Evolutionary conservation across 176 grass and related monocot species (phyloP).

Genomic region (Elaeis guineensis): DNA sequence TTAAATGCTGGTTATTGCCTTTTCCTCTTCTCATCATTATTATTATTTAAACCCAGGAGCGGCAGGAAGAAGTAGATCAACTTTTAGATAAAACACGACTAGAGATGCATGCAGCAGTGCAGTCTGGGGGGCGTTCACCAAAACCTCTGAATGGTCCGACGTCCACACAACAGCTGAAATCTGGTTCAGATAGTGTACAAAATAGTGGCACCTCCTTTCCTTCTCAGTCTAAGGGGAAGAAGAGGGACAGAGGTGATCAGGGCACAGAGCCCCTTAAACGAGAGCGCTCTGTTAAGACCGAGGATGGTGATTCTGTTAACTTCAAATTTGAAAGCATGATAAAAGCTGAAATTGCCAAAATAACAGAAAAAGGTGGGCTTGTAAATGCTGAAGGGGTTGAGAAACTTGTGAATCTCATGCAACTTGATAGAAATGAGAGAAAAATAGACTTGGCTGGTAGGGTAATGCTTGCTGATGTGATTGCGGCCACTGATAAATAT

Average conservation of each 20-base stretch:
- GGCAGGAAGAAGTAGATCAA: constrained; percentile 74
- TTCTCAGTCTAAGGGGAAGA: constrained; percentile 66
- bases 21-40: constrained; percentile 5
- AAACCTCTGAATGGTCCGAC: constrained; percentile 47
- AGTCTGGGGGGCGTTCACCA: constrained; percentile 67
- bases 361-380: constrained; percentile 69
- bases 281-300: constrained; percentile 43
- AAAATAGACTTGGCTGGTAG: constrained; percentile 59
- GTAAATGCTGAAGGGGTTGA: constrained; percentile 59
- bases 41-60: constrained; percentile 44
- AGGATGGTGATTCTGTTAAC: constrained; percentile 40
- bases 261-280: constrained; percentile 41
- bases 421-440: constrained; percentile 57
- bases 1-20: background rate
- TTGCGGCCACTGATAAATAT: constrained; percentile 54
- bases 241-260: constrained; percentile 70
- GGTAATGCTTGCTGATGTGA: constrained; percentile 62
- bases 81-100: constrained; percentile 54
- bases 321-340: constrained; percentile 37
- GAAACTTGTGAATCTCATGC: constrained; percentile 67
- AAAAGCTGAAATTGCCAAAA: constrained; percentile 52
- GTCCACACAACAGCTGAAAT: constrained; percentile 55
- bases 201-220: constrained; percentile 39
- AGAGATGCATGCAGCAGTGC: constrained; percentile 95
- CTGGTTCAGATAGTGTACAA: constrained; percentile 44